phyloP scores from a whole-genome alignment of 2,329 filamentous ascomycete species.

The Cladosporium oxysporum region DNA sequence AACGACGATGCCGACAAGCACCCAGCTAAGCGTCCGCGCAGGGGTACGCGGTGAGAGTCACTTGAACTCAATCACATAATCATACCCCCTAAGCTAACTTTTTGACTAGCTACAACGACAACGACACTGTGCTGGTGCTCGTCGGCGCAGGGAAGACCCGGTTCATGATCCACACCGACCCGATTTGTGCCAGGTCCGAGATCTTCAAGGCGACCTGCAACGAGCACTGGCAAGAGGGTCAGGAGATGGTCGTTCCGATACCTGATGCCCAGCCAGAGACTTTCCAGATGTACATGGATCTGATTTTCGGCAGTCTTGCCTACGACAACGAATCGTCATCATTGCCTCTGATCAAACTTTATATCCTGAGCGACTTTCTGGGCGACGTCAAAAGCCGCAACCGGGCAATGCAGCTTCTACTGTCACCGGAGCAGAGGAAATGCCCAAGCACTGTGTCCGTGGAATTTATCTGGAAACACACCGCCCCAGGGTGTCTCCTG shows the following conservation, averaged over 20 bases:
- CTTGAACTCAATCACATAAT: neutral
- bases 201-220: constrained; percentile 22
- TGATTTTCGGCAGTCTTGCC: neutral
- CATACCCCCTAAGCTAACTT: neutral
- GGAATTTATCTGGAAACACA: neutral
- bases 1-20: neutral
- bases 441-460: no score
- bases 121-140: neutral
- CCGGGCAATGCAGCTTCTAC: neutral
- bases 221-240: constrained; percentile 16
- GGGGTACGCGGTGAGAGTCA: neutral
- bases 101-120: neutral
- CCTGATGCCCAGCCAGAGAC: neutral
- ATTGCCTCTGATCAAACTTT: neutral
- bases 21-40: neutral
- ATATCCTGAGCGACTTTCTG: neutral
- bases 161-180: constrained; percentile 20
- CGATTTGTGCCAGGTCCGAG: constrained; percentile 10
- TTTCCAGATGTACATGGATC: neutral
- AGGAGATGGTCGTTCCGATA: constrained; percentile 22
- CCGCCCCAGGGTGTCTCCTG: no score
- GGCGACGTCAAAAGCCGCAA: neutral
- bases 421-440: no score
- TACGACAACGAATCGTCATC: neutral
- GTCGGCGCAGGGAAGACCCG: neutral